Evolutionary conservation across 2,329 filamentous ascomycete species (phyloP).

Genomic region (Salinomyces thailandicus): DNA sequence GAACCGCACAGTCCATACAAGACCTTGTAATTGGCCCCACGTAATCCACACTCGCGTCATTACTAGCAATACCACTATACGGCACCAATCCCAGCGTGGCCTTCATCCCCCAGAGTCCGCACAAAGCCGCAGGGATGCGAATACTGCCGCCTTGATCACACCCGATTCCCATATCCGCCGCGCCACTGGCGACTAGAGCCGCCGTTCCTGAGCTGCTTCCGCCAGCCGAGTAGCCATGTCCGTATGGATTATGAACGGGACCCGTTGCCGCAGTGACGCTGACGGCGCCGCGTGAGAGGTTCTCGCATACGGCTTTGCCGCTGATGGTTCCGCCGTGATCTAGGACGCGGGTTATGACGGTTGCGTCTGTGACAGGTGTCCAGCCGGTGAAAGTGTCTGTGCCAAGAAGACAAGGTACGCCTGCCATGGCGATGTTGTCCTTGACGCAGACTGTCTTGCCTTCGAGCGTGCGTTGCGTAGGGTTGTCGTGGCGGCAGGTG

Average conservation of each 20-base stretch:
- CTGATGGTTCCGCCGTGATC: slow-evolving; percentile 33
- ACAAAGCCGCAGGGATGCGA: slow-evolving; percentile 8
- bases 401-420: slow-evolving; percentile 36
- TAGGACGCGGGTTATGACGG: slow-evolving; percentile 35
- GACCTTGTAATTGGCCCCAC: slow-evolving; percentile 37
- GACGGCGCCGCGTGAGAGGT: slow-evolving; percentile 25
- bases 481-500: slow-evolving; percentile 24
- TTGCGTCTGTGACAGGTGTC: slow-evolving; percentile 34
- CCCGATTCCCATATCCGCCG: slow-evolving; percentile 30
- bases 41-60: slow-evolving; percentile 37
- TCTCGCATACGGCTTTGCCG: slow-evolving; percentile 41
- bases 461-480: slow-evolving; percentile 19
- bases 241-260: slow-evolving; percentile 34
- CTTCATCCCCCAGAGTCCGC: slow-evolving; percentile 2
- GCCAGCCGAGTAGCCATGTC: slow-evolving; percentile 36
- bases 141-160: slow-evolving; percentile 33
- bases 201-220: slow-evolving; percentile 38
- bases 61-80: slow-evolving; percentile 38
- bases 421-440: slow-evolving; percentile 39
- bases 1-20: slow-evolving; percentile 34
- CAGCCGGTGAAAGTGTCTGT: slow-evolving; percentile 32
- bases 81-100: slow-evolving; percentile 29
- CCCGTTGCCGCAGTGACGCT: slow-evolving; percentile 21
- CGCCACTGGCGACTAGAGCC: slow-evolving; percentile 33
- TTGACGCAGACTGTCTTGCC: slow-evolving; percentile 36